Percentiles rank a stretch among this genome's conserved stretches.
phyloP scores from a whole-genome alignment of 352 stramenopile genomes.

The Globisporangium splendens region DNA sequence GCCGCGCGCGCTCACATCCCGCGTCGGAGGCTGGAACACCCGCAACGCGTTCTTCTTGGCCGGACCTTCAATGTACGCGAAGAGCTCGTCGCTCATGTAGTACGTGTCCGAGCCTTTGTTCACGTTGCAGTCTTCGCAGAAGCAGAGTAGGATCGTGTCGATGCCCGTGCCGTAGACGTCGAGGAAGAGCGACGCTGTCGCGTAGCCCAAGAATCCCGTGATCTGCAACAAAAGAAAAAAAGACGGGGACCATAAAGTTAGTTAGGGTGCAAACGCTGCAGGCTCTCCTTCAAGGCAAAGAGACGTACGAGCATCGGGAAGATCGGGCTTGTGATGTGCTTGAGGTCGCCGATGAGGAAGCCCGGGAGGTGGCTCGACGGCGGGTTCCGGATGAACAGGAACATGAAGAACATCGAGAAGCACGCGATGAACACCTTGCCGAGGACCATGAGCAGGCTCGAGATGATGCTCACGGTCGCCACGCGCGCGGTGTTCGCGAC shows the following conservation, averaged over 20 bases:
- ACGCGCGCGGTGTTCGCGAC: slow-evolving; percentile 93
- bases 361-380: slow-evolving; percentile 44
- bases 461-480: slow-evolving; percentile 79
- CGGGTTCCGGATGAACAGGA: slow-evolving; percentile 71
- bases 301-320: slow-evolving; percentile 67
- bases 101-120: slow-evolving; percentile 75
- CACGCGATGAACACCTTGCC: slow-evolving; percentile 86
- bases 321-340: slow-evolving; percentile 64
- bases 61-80: slow-evolving; percentile 74
- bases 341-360: slow-evolving; percentile 74
- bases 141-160: slow-evolving; percentile 86
- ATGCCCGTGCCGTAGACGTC: slow-evolving; percentile 81
- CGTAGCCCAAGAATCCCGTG: slow-evolving; percentile 65
- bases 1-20: slow-evolving; percentile 12
- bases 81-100: slow-evolving; percentile 82
- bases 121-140: slow-evolving; percentile 83
- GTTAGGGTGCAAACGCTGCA: no score
- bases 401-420: slow-evolving; percentile 77
- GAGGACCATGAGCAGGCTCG: slow-evolving; percentile 81
- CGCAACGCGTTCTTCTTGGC: slow-evolving; percentile 77
- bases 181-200: slow-evolving; percentile 73
- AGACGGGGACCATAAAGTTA: no score
- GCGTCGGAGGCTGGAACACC: slow-evolving; percentile 34
- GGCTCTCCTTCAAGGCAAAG: background rate
- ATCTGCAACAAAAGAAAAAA: slow-evolving; percentile 18